Evolutionary conservation across 2,329 filamentous ascomycete species (phyloP).

Genomic region (Calonectria leucothoes): DNA sequence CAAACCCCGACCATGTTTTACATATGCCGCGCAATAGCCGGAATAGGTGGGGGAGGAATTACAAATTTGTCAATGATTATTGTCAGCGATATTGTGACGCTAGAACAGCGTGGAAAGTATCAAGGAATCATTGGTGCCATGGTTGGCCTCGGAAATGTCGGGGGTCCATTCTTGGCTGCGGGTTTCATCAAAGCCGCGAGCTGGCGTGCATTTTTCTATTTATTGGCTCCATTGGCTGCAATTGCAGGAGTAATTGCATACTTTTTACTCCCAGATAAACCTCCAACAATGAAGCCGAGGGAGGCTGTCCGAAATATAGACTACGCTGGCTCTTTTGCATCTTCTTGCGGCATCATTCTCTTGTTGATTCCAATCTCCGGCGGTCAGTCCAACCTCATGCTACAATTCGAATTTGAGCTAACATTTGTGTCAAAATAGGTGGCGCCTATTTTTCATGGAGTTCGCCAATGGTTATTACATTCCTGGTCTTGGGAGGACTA

Average conservation of each 20-base stretch:
- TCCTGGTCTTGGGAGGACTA: slow-evolving; percentile 75
- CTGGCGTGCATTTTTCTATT: slow-evolving; percentile 56
- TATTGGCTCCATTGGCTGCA: slow-evolving; percentile 62
- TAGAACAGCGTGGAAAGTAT: slow-evolving; percentile 69
- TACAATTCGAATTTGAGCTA: not conserved
- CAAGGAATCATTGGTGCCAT: slow-evolving; percentile 56
- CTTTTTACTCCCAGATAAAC: slow-evolving; percentile 64
- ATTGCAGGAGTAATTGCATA: slow-evolving; percentile 57
- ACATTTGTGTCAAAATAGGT: slow-evolving; percentile 15
- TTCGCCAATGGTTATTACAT: slow-evolving; percentile 76
- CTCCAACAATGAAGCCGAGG: slow-evolving; percentile 56
- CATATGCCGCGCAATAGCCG: slow-evolving; percentile 69
- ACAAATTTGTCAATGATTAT: slow-evolving; percentile 71
- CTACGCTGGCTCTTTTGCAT: slow-evolving; percentile 65
- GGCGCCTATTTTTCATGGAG: slow-evolving; percentile 62
- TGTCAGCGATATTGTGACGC: slow-evolving; percentile 68
- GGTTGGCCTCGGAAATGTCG: slow-evolving; percentile 54
- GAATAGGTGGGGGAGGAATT: slow-evolving; percentile 72
- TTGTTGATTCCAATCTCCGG: slow-evolving; percentile 73
- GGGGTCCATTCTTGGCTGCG: slow-evolving; percentile 57
- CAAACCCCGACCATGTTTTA: slow-evolving; percentile 69
- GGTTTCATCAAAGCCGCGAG: slow-evolving; percentile 49
- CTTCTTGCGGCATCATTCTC: slow-evolving; percentile 67
- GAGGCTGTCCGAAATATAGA: slow-evolving; percentile 68
- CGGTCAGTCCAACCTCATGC: slow-evolving; percentile 43